Conservation (phyloP, 805 yeast species). For the Schwanniomyces occidentalis region DNA sequence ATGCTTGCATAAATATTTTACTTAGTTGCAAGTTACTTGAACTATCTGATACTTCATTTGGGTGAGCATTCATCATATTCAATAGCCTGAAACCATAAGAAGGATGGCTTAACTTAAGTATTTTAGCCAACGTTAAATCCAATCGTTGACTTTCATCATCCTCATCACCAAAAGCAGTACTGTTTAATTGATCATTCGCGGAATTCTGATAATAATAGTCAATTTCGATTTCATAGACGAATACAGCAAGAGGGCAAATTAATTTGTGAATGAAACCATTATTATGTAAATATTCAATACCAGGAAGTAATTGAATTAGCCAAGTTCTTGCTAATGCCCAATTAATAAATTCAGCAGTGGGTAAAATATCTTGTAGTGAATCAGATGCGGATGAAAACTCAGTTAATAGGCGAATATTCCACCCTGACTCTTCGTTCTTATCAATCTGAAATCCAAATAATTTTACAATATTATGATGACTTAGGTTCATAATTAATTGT, state of each 20-base stretch:
- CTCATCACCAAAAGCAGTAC: conserved; percentile 4
- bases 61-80: conserved; percentile 24
- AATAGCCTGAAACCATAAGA: conserved; percentile 44
- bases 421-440: conserved; percentile 44
- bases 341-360: conserved; percentile 65
- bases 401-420: conserved; percentile 70
- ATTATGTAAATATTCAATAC: conserved; percentile 80
- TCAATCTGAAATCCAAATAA: conserved; percentile 77
- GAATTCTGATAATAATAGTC: conserved; percentile 37
- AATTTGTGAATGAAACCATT: conserved; percentile 77
- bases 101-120: conserved; percentile 60
- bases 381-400: conserved; percentile 58
- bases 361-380: conserved; percentile 62
- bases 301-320: conserved; percentile 85
- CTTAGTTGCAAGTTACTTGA: neutral
- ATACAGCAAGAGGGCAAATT: conserved; percentile 57
- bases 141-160: conserved; percentile 1
- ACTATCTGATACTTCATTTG: conserved; percentile 10
- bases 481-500: conserved; percentile 55
- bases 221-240: conserved; percentile 19
- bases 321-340: conserved; percentile 81
- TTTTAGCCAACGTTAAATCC: conserved; percentile 46
- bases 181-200: conserved; percentile 43
- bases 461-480: conserved; percentile 65
- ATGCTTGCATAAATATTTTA: conserved; percentile 4